A percentile compares a stretch with the other conserved stretches of the same genome.
phyloP scores from a whole-genome alignment of 108 stramenopile genomes.

The Pseudonitzschia delicatissima region DNA sequence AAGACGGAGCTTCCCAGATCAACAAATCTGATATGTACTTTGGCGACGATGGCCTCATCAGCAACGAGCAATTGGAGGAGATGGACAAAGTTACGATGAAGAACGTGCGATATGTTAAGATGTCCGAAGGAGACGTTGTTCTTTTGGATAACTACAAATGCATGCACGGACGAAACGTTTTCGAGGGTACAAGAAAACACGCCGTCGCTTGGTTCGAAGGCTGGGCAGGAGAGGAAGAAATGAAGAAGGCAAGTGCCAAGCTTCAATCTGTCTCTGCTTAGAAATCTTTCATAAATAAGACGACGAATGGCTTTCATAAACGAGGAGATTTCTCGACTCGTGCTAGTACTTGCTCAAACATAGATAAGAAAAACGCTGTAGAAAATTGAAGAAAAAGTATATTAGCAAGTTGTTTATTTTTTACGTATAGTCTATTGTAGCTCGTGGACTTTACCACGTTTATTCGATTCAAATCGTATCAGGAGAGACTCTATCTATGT shows the following conservation, averaged over 20 bases:
- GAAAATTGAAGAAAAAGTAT: no score
- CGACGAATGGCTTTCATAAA: no score
- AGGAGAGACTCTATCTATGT: no score
- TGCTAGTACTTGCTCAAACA: no score
- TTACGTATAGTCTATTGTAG: no score
- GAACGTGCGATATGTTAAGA: slow-evolving; percentile 80
- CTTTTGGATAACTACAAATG: slow-evolving; percentile 90
- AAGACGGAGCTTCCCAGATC: slow-evolving; percentile 89
- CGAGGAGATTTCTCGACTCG: no score
- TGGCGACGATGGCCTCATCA: slow-evolving; percentile 80
- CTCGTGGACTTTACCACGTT: no score
- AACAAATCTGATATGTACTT: slow-evolving; percentile 93
- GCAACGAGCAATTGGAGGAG: slow-evolving; percentile 67
- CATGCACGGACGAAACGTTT: slow-evolving; percentile 92
- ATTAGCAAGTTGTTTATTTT: no score
- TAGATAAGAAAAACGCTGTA: no score
- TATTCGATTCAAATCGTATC: no score
- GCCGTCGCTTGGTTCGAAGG: slow-evolving; percentile 92
- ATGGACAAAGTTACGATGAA: slow-evolving; percentile 86
- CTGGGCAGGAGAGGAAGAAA: slow-evolving; percentile 87
- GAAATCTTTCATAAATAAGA: neutral
- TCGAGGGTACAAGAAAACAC: slow-evolving; percentile 89
- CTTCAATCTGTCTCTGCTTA: neutral
- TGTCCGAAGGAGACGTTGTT: slow-evolving; percentile 87
- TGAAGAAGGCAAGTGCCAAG: slow-evolving; percentile 32